Evolutionary conservation across 2,329 filamentous ascomycete species (phyloP).

Genomic region (Diplodia corticola): DNA sequence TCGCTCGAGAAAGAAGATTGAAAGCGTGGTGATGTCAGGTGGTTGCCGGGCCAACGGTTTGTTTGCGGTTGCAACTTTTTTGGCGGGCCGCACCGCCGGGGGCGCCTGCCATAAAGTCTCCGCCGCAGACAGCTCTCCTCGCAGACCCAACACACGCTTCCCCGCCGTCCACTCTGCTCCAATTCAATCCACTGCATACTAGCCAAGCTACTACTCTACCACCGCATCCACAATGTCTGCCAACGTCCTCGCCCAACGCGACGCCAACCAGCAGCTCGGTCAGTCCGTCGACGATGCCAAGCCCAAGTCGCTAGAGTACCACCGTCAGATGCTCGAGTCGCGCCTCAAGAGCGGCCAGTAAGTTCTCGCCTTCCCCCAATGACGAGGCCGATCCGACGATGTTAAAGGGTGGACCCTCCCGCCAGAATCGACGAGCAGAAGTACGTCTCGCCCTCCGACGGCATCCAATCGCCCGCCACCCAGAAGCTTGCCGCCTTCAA

Average conservation of each 20-base stretch:
- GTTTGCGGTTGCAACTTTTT: conserved; percentile 14
- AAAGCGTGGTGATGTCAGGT: background rate
- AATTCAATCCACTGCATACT: background rate
- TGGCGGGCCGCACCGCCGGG: background rate
- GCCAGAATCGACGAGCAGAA: conserved; percentile 32
- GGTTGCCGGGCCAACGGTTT: conserved; percentile 15
- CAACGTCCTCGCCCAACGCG: conserved; percentile 64
- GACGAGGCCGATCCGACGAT: conserved; percentile 15
- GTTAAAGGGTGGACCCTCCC: conserved; percentile 14
- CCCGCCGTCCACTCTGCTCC: background rate
- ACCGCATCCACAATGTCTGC: conserved; percentile 50
- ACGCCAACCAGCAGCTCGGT: conserved; percentile 58
- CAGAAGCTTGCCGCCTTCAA: conserved; percentile 80
- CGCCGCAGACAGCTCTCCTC: background rate
- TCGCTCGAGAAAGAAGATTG: background rate
- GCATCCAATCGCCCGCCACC: conserved; percentile 83
- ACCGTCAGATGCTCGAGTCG: conserved; percentile 71
- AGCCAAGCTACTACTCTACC: conserved; percentile 4
- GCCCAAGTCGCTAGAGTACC: conserved; percentile 64
- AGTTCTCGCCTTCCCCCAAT: conserved; percentile 32
- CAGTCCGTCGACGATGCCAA: conserved; percentile 40
- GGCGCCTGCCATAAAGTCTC: background rate
- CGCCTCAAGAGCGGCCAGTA: conserved; percentile 70
- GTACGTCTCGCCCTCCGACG: conserved; percentile 83
- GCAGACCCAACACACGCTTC: background rate